Base-by-base conservation (phyloP, 441 rosid species). In the Populus hybrid region DNA sequence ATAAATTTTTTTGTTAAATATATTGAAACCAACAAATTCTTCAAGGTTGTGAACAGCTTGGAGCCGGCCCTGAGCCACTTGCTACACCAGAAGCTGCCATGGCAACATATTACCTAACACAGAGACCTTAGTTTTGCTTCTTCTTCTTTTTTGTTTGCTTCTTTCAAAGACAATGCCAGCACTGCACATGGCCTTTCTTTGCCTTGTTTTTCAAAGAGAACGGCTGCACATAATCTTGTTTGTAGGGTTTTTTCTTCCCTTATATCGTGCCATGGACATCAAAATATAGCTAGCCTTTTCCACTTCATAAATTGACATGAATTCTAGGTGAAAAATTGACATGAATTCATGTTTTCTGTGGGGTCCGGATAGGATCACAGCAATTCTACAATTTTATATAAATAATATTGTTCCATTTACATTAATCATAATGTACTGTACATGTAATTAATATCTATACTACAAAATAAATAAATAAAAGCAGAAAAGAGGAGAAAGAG, bases 141-240 rank as follows among this genome's bases (percentile, higher is more conserved):
- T 35, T n/a, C 28, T 75, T 26, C 2, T 18, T 4, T 35, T 42
- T 67, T 18, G 2, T 18, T 4, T 67, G 34, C 34, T 67, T 67
- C 66, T 28, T 67, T 46, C 67, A 30, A 67, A 66, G 36, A 14
- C 32, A 36, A 36, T 5, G 24, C 10, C 10, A 46, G 68, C 72
- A 67, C 18, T 20, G 72, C 78, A 67, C 78, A 75, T 75, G 78
- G 20, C 10, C 20, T 11, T 30, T 26, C 14, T 18, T n/a, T 24
- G 57, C 57, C n/a, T 36, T 46, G 30, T 28, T 42, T 75, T 59
- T 75, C 78, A 50, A 75, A 18, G 7, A 67, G 67, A 67, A 67
- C 50, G 72, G 72, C 78, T n/a, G 3, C 23, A 9, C 42, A 20
- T 36, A n/a, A 2, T 21, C 18, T 59, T 61, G 24, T 35, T 63